Percentiles rank a stretch among this genome's conserved stretches.
Evolutionary conservation across 345 rosid genomes (phyloP).

Genomic region (Rhodamnia argentea): DNA sequence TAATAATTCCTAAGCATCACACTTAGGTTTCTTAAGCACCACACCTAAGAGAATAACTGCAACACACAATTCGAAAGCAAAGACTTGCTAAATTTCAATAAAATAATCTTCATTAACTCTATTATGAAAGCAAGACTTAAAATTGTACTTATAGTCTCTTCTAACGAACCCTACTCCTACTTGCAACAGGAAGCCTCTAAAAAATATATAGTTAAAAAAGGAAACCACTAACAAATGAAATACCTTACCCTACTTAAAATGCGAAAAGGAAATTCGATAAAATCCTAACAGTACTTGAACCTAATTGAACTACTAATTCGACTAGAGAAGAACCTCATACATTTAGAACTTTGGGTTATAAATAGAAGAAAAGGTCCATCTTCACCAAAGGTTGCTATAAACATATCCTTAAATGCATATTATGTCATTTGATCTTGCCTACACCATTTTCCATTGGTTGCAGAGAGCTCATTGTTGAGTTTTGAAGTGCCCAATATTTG

Average conservation of each 20-base stretch:
- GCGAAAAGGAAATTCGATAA: not conserved
- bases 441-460: not conserved
- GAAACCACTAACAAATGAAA: not conserved
- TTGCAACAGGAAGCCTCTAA: not conserved
- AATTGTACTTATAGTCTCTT: not conserved
- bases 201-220: not conserved
- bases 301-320: not conserved
- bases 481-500: not conserved
- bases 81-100: not conserved
- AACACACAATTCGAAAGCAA: not conserved
- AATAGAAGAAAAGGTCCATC: not conserved
- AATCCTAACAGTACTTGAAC: not conserved
- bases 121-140: not conserved
- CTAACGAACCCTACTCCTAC: not conserved
- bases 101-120: not conserved
- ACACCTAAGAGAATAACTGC: not conserved
- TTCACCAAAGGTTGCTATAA: not conserved
- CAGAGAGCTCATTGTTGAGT: not conserved
- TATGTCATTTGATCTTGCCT: not conserved
- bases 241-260: not conserved
- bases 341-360: not conserved
- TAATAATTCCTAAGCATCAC: not conserved
- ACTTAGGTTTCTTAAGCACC: not conserved
- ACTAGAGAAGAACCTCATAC: not conserved
- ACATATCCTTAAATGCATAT: not conserved